Evolutionary conservation across 129 eudicot species (phyloP), one percentile per base, ranked within the genome.

Genomic region (Lactuca sativa): DNA sequence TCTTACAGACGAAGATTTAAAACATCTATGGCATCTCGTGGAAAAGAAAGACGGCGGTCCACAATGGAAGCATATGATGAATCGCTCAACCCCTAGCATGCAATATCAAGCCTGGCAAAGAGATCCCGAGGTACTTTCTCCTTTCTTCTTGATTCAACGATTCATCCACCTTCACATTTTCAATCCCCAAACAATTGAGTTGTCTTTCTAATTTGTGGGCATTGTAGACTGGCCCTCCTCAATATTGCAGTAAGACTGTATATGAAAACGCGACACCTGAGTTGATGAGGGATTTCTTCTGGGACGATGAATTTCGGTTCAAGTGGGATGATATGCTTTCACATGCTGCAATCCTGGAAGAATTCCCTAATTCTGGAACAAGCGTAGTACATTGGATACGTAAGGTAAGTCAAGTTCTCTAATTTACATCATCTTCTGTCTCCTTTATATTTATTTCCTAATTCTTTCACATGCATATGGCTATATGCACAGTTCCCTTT

Each of bases 21-120:
- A 60, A 56, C 86, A 91, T 67, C 60, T 91, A 62, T 74, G 82
- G 78, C 79, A 65, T 16, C 92, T 91, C 30, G 85, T 88, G 59
- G 92, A 88, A 73, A 86, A 74, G 72, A 88, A 71, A 77, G 95
- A 91, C 47, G 95, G 90, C 47, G 92, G 97, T 48, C 88, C 82
- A 21, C 77, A 85, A 68, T 88, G 97, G 97, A 91, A 86, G 67
- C 95, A 75, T 36, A 80, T 87, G 90, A 91, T 88, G 95, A 90
- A 88, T 18, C 81, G 80, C 36, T 83, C 90, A 12, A 54, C 88
- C 33, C 72, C 82, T 13, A 38, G 48, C 40, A 85, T 91, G 95
- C 72, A 67, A 73, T 85, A 81, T 78, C 92, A 88, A 83, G 92
- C 97, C 32, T 91, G 95, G 97, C 87, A 67, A 61, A 83, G 97